These are phyloP conservation scores for Corymbia maculata DNA, from an alignment of 345 rosid genomes.

Conservation along the genomic window DNA sequence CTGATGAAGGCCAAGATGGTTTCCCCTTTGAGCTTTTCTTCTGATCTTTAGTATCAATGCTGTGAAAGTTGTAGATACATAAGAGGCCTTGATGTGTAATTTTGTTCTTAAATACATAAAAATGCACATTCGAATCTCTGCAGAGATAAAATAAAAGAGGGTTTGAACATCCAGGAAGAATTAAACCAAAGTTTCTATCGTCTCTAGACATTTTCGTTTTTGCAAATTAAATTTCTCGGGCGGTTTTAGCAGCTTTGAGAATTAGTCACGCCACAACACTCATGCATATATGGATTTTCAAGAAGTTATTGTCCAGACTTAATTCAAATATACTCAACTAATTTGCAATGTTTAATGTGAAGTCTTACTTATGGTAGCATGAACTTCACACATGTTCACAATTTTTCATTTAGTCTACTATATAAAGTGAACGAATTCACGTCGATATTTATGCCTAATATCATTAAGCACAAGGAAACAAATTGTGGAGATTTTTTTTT, in stretches of 20 bases:
- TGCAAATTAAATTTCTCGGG: background rate
- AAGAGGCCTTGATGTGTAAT: background rate
- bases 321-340: background rate
- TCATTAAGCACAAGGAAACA: background rate
- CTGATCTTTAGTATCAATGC: background rate
- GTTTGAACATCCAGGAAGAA: background rate
- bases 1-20: background rate
- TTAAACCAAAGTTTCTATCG: background rate
- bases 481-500: background rate
- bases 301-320: background rate
- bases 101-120: slow-evolving; percentile 23
- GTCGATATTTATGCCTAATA: background rate
- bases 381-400: background rate
- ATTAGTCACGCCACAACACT: background rate
- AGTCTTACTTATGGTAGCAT: background rate
- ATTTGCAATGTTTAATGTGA: background rate
- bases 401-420: background rate
- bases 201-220: background rate
- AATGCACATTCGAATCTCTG: slow-evolving; percentile 25
- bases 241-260: background rate
- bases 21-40: background rate
- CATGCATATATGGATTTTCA: background rate
- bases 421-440: background rate
- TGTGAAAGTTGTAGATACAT: background rate
- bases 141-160: background rate